These are phyloP conservation scores for Stylosanthes scabra DNA, from an alignment of 331 rosid species.

Conservation along the genomic window DNA sequence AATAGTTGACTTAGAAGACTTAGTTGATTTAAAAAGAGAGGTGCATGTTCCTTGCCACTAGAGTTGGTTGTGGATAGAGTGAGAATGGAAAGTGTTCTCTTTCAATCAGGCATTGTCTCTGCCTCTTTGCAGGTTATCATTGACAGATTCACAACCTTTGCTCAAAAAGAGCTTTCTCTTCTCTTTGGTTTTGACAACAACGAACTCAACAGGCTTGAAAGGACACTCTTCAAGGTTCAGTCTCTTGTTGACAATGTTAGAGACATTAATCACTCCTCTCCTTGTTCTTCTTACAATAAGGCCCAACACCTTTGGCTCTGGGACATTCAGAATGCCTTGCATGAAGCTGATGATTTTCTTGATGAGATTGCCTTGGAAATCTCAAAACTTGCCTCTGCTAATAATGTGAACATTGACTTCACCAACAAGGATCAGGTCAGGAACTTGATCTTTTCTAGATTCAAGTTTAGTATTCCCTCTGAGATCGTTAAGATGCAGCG, in stretches of 20 bases:
- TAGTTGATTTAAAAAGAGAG: too few relatives aligned
- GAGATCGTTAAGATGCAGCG: neutral
- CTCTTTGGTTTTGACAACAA: conserved; percentile 8
- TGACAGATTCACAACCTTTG: conserved; percentile 2
- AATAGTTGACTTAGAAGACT: too few relatives aligned
- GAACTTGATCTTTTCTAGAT: neutral
- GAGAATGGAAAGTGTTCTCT: neutral
- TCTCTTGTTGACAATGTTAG: neutral
- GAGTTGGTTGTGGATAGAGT: neutral
- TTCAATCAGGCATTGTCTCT: conserved; percentile 9
- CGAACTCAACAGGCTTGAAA: conserved; percentile 13
- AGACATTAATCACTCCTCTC: neutral
- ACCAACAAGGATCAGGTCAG: neutral
- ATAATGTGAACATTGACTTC: too few relatives aligned
- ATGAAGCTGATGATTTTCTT: conserved; percentile 17
- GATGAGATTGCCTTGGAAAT: conserved; percentile 16
- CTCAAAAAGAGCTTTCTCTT: neutral
- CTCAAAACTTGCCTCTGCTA: neutral
- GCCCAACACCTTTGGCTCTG: conserved; percentile 13
- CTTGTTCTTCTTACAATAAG: neutral
- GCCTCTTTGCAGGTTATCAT: conserved; percentile 3
- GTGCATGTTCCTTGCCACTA: neutral
- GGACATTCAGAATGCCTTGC: neutral
- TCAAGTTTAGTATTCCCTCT: conserved; percentile 21
- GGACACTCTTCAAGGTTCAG: conserved; percentile 29